A percentile compares a stretch with the other conserved stretches of the same genome.
Evolutionary conservation across 495 filamentous ascomycete species (phyloP).

Genomic region (Penicillium angulare): DNA sequence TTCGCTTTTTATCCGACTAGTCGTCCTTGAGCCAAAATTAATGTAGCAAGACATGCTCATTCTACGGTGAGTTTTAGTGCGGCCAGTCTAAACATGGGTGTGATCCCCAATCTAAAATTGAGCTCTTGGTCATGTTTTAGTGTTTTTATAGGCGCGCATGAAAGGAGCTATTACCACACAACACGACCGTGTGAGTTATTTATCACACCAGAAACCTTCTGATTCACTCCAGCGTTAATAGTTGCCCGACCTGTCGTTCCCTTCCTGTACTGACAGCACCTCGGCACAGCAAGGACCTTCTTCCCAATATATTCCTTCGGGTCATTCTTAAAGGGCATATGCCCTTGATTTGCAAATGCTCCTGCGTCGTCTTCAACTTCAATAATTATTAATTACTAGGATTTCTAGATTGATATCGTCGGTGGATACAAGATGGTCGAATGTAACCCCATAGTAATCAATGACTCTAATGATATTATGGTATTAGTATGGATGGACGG

Average conservation of each 20-base stretch:
- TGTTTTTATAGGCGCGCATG: too few relatives aligned
- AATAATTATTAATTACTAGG: slow-evolving; percentile 32
- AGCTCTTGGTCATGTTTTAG: too few relatives aligned
- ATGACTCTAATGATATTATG: slow-evolving; percentile 22
- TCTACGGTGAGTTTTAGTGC: too few relatives aligned
- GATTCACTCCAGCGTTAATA: slow-evolving; percentile 19
- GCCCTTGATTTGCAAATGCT: slow-evolving; percentile 27
- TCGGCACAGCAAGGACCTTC: slow-evolving; percentile 37
- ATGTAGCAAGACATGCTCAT: too few relatives aligned
- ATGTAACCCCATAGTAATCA: slow-evolving; percentile 41
- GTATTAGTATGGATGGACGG: background rate
- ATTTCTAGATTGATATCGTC: slow-evolving; percentile 32
- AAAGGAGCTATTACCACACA: too few relatives aligned
- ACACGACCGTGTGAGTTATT: too few relatives aligned
- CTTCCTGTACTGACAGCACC: slow-evolving; percentile 39
- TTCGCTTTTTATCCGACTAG: too few relatives aligned
- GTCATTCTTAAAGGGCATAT: slow-evolving; percentile 28
- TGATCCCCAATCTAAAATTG: too few relatives aligned
- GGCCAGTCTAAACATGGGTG: too few relatives aligned
- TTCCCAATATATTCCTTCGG: slow-evolving; percentile 31
- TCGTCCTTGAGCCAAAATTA: too few relatives aligned
- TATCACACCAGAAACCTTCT: too few relatives aligned
- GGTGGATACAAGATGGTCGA: slow-evolving; percentile 34
- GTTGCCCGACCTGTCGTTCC: slow-evolving; percentile 28
- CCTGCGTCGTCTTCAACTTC: slow-evolving; percentile 29